phyloP scores from a whole-genome alignment of 2,329 filamentous ascomycete genomes.

The Penicillium verrucosum region DNA sequence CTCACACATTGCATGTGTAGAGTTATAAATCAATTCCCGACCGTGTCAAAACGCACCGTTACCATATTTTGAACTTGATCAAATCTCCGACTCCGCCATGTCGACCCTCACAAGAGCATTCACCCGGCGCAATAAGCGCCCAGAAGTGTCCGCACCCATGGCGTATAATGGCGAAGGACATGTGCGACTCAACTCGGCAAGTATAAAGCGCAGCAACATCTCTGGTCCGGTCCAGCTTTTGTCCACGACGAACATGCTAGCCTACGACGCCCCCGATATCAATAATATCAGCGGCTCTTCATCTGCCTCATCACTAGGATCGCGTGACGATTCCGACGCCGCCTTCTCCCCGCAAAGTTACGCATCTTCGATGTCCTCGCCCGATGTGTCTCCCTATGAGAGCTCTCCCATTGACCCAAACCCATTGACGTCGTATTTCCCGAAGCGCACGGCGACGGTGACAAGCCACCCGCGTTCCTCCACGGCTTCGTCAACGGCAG shows the following conservation, averaged over 20 bases:
- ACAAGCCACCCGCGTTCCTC: constrained; percentile 52
- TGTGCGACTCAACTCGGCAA: constrained; percentile 43
- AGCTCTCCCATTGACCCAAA: constrained; percentile 50
- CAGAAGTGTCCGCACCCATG: constrained; percentile 45
- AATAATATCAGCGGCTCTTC: constrained; percentile 41
- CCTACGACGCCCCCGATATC: constrained; percentile 89
- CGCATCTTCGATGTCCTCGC: constrained; percentile 49
- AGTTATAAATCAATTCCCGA: constrained; percentile 9
- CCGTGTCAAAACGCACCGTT: background rate
- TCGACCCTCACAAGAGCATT: constrained; percentile 45
- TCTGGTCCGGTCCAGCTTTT: constrained; percentile 82
- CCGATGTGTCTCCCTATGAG: constrained; percentile 44
- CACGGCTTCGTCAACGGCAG: constrained; percentile 45
- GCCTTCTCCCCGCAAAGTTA: constrained; percentile 47
- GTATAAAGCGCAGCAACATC: constrained; percentile 57
- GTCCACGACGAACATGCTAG: constrained; percentile 93
- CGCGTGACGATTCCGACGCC: constrained; percentile 60
- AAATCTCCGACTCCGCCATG: constrained; percentile 26
- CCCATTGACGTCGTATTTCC: constrained; percentile 59
- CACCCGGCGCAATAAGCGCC: constrained; percentile 48
- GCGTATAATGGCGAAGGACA: constrained; percentile 44
- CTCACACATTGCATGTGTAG: constrained; percentile 1
- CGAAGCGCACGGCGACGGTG: constrained; percentile 68
- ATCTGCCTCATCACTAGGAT: constrained; percentile 49
- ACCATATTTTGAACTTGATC: background rate